Conservation (phyloP, 768 basidiomycete genomes). For the Calocera cornea region DNA sequence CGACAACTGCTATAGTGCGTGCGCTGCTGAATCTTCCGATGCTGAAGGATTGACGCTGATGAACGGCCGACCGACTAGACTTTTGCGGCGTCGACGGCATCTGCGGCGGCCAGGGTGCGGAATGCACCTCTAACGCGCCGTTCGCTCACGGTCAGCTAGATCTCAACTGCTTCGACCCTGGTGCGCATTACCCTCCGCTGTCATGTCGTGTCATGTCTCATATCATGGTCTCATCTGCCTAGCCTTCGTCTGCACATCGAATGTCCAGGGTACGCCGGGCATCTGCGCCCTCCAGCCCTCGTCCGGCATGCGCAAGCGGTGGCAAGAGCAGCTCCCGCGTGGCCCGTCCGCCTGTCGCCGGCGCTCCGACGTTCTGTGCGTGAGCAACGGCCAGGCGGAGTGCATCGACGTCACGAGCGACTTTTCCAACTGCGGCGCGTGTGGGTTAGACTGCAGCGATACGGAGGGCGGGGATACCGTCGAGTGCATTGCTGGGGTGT, state of each 20-base stretch:
- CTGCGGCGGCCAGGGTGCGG: not conserved
- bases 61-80: no score
- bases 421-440: not conserved
- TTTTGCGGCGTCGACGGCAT: not conserved
- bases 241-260: not conserved
- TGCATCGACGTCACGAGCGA: not conserved
- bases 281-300: not conserved
- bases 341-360: not conserved
- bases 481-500: no score
- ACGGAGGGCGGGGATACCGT: no score
- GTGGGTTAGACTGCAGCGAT: not conserved
- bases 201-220: no score
- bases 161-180: not conserved
- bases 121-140: not conserved
- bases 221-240: no score
- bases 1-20: not conserved
- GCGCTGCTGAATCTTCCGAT: no score
- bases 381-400: not conserved
- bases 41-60: no score
- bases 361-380: not conserved
- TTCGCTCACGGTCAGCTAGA: not conserved
- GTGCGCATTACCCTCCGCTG: not conserved
- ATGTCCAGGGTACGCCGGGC: no score
- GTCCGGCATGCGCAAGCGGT: no score
- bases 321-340: not conserved